A percentile compares a stretch with the other conserved stretches of the same genome.
Evolutionary conservation across 2,329 filamentous ascomycete genomes (phyloP).

Genomic region (Sporothrix phasma): DNA sequence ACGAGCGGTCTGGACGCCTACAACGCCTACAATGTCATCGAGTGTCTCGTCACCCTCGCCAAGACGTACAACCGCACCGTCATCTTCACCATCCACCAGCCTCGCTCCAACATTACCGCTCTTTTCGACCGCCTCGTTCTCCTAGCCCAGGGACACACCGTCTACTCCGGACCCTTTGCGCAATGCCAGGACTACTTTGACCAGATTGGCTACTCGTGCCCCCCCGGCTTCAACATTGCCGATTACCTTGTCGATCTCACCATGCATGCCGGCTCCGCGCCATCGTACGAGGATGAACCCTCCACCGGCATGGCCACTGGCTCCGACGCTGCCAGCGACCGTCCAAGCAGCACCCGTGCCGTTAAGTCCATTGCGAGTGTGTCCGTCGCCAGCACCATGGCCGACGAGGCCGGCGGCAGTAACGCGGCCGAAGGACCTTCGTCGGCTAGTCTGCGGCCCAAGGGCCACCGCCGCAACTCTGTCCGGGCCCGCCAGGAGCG

Average conservation of each 20-base stretch:
- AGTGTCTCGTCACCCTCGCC: slow-evolving; percentile 86
- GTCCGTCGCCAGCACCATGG: slow-evolving; percentile 59
- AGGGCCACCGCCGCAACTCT: slow-evolving; percentile 64
- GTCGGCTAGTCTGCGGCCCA: slow-evolving; percentile 46
- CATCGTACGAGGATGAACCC: slow-evolving; percentile 44
- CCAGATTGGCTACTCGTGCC: slow-evolving; percentile 81
- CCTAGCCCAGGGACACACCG: slow-evolving; percentile 76
- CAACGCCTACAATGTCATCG: slow-evolving; percentile 96
- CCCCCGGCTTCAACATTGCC: slow-evolving; percentile 95
- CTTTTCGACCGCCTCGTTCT: slow-evolving; percentile 92
- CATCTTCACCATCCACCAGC: slow-evolving; percentile 97
- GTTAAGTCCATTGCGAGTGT: slow-evolving; percentile 86
- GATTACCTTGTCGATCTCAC: slow-evolving; percentile 96
- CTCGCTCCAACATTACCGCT: slow-evolving; percentile 94
- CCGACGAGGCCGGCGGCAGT: slow-evolving; percentile 46
- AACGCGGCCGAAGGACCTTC: slow-evolving; percentile 43
- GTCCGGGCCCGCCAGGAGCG: slow-evolving; percentile 79
- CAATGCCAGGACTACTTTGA: slow-evolving; percentile 91
- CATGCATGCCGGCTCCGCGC: slow-evolving; percentile 73
- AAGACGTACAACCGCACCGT: slow-evolving; percentile 96
- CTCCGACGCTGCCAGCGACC: slow-evolving; percentile 54
- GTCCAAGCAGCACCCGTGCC: slow-evolving; percentile 76
- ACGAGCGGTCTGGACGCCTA: slow-evolving; percentile 93
- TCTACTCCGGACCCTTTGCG: slow-evolving; percentile 85
- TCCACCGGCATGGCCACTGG: slow-evolving; percentile 28